Conservation (phyloP, 768 basidiomycete species). For the Pluteus cervinus region DNA sequence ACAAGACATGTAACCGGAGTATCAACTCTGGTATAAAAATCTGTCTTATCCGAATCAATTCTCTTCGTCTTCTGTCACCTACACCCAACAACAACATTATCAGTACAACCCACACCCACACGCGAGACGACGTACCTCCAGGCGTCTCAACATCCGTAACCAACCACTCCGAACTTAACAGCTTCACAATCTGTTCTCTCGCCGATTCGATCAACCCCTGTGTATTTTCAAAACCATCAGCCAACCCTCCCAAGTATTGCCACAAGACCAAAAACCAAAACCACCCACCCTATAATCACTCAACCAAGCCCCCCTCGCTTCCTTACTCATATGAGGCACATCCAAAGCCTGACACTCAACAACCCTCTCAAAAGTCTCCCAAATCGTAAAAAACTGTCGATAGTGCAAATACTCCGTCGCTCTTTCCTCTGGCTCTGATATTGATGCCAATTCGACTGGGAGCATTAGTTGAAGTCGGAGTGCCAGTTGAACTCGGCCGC, state of each 20-base stretch:
- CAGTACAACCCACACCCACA: not conserved
- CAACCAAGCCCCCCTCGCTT: constrained; percentile 55
- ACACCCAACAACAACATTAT: constrained; percentile 5
- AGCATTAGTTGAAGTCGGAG: constrained; percentile 51
- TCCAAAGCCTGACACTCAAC: constrained; percentile 56
- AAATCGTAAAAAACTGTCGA: constrained; percentile 70
- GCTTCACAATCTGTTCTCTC: constrained; percentile 56
- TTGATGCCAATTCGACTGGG: constrained; percentile 54
- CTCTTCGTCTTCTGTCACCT: constrained; percentile 53
- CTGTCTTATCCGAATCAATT: constrained; percentile 78
- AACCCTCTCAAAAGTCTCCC: constrained; percentile 60
- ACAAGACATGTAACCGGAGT: constrained; percentile 71
- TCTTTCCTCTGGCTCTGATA: constrained; percentile 63
- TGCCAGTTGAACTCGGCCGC: constrained; percentile 71
- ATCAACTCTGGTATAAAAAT: constrained; percentile 89
- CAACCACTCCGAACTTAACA: constrained; percentile 78
- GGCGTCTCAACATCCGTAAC: constrained; percentile 43
- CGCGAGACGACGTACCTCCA: constrained; percentile 25
- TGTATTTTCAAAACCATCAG: not conserved
- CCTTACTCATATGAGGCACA: constrained; percentile 50
- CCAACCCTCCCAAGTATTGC: not conserved
- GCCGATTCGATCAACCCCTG: constrained; percentile 60
- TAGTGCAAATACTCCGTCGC: constrained; percentile 77
- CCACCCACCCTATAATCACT: constrained; percentile 57
- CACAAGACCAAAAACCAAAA: not conserved